Percentiles rank a stretch among this genome's conserved stretches.
Evolutionary conservation across 2,329 filamentous ascomycete genomes (phyloP).

Genomic region (Pseudogymnoascus sp.): DNA sequence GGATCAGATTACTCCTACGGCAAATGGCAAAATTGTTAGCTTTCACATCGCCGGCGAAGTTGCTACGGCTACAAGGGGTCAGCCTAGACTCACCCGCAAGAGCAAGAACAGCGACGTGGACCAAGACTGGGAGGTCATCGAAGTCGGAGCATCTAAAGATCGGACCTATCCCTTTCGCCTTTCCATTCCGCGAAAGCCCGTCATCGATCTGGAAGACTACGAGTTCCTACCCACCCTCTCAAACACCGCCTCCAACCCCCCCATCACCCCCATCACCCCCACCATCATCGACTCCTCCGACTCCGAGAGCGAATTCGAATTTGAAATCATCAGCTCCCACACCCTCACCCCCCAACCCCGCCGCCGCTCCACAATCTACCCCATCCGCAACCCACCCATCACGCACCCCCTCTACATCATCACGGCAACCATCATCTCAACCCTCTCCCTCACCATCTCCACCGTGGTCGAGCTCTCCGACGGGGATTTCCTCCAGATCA

Average conservation of each 20-base stretch:
- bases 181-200: neutral
- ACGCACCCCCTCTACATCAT: neutral
- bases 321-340: neutral
- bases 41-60: neutral
- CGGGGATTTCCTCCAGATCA: conserved; percentile 1
- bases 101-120: neutral
- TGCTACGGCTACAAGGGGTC: neutral
- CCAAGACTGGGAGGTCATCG: neutral
- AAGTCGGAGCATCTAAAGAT: neutral
- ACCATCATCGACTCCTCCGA: neutral
- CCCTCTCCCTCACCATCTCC: neutral
- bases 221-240: neutral
- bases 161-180: neutral
- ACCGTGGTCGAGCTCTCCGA: conserved; percentile 16
- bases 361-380: neutral
- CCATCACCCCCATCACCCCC: neutral
- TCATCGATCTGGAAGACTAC: neutral
- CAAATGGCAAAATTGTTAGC: neutral
- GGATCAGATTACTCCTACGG: neutral
- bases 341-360: neutral
- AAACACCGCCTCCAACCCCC: neutral
- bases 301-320: neutral
- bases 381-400: neutral
- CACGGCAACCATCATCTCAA: neutral
- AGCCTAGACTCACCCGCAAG: neutral